Base-by-base conservation (phyloP, 2,329 filamentous ascomycete species). In the Talaromyces sp. region DNA sequence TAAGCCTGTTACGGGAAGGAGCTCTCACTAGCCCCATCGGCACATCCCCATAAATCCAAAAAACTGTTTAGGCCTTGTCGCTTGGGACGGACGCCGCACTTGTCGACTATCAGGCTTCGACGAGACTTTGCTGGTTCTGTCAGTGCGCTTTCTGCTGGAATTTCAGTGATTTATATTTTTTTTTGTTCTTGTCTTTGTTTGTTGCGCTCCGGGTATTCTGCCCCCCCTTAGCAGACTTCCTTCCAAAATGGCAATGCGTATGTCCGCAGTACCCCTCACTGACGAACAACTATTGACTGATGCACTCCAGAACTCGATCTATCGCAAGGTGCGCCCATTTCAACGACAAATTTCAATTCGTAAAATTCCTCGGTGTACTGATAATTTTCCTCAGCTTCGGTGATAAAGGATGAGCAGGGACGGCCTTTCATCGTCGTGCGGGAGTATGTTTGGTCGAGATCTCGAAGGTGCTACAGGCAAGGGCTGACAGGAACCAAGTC, bases 371-470 rank as follows among this genome's bases (percentile, higher is more conserved):
- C 52, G 24, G 53, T 31, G 14, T 24, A 56, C 70, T 74, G 57
- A 74, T 62, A 50, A 32, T 54, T 53, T 35, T 50, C 9, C 26
- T 52, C 31, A 85, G 86, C 86, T 70, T 82, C 85, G 77, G 79
- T 99, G 77, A 86, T 97, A 83, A 96, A 96, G 82, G 94, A 99
- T 83, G 94, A 99, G 80, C 88, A 94, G 77, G 94, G 94, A 64
- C 87, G 94, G 74, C 94, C 94, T 43, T 99, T 99, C 78, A 99
- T 99, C 74, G 88, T 99, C 65, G 94, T 99, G 69, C 85, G 94
- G 88, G 94, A 99, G 91, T 96, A 84, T 69, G 90, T 85, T 51
- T 55, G 17, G 21, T 54, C 29, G 38, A 21, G 8, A 38, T 32
- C 27, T 48, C 4, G 9, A 19, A 46, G 21, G 43, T n/a, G 51